Conservation (phyloP, 208 protist genomes). For the Kentomonas sorsogonicus region DNA sequence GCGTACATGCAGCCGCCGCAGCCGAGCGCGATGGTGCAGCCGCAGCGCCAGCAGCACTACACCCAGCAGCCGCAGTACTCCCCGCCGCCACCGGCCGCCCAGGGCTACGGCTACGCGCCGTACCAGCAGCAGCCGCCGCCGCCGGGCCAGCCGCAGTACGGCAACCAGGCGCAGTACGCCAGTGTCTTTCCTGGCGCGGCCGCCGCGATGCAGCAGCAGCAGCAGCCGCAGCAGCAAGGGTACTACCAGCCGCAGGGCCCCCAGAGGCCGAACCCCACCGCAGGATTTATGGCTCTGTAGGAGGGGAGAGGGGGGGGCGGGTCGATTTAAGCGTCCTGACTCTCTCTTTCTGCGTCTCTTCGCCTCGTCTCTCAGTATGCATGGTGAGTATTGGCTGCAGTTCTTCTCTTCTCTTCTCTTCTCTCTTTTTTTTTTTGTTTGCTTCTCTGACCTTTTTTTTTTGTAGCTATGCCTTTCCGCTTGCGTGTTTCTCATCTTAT, state of each 20-base stretch:
- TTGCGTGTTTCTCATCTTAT: too few species aligned
- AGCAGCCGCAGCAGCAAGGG: not conserved
- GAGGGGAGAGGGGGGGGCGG: too few species aligned
- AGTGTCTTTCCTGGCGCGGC: too few species aligned
- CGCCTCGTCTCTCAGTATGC: too few species aligned
- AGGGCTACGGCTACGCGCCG: not conserved
- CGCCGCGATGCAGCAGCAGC: not conserved
- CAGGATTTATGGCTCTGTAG: too few species aligned
- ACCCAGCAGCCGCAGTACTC: not conserved
- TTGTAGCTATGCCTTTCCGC: too few species aligned
- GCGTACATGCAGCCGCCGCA: not conserved
- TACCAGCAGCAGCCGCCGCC: constrained; percentile 11
- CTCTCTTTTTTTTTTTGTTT: constrained; percentile 6
- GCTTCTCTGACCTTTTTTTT: too few species aligned
- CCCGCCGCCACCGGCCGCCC: too few species aligned
- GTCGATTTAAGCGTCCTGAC: not conserved
- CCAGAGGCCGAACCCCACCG: too few species aligned
- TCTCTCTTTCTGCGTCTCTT: not conserved
- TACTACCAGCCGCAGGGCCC: too few species aligned
- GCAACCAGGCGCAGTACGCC: not conserved
- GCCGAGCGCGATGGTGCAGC: too few species aligned
- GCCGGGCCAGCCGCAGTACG: not conserved
- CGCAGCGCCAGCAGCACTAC: not conserved
- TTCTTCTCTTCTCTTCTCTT: not conserved
- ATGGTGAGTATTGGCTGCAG: too few species aligned